Base-by-base conservation (phyloP, 2,329 filamentous ascomycete genomes). In the Scedosporium boydii region DNA sequence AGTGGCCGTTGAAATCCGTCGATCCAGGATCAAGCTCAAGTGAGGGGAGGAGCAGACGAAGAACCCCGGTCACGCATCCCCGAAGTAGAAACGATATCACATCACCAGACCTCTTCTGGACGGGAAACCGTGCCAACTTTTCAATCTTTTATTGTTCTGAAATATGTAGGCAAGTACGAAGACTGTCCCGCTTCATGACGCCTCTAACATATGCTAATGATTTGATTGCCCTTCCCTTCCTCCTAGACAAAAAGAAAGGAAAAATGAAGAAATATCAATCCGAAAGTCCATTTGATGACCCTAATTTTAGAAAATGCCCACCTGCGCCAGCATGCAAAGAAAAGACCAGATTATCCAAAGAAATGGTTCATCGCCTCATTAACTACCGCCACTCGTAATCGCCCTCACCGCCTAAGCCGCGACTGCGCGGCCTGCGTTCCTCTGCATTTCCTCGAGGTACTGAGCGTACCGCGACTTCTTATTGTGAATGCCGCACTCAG, bases 401-500 rank as follows among this genome's bases (percentile, higher is more conserved):
- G 46, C 26, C n/a, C 23, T 34, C 12, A 14, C 16, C n/a, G 12
- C 4, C 10, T 61, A 61, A 16, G 59, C 59, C 59, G 44, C 38
- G 29, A 42, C 59, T 12, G 34, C 21, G 16, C 34, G 59, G n/a
- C 29, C 53, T 18, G 59, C 26, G n/a, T 90, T 87, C 71, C 82
- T 78, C 72, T 91, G 87, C 75, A 89, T 84, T 65, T 91, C 86
- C 69, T 82, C 81, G 62, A 96, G 77, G 76, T 62, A 97, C 76
- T 93, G 87, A 10, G 92, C 90, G 71, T 98, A 99, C 68, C 92
- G 88, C 63, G 91, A 96, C 75, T 93, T 88, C 77, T 95, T 96
- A 82, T 98, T 98, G 85, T 99, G 95, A 72, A 99, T 98, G 58
- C 95, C 95, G 75, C 95, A 99, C 80, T 99, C 95, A 16, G 92